Evolutionary conservation across 306 rosid species (phyloP).

Genomic region (Trifolium pratense): DNA sequence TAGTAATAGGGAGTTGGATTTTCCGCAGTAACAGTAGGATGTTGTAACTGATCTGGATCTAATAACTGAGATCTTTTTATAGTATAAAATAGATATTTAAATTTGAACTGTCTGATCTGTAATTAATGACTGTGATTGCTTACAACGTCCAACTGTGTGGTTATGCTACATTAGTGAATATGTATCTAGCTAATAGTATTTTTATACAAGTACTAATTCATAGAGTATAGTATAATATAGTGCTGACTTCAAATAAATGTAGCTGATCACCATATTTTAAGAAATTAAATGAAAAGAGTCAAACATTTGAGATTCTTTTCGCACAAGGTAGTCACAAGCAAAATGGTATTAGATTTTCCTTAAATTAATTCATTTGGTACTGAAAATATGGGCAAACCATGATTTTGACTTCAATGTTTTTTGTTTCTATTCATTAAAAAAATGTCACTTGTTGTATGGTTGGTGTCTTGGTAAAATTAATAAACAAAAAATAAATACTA

Average conservation of each 20-base stretch:
- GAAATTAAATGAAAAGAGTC: conserved; percentile 7
- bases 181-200: no score
- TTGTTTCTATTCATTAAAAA: conserved; percentile 15
- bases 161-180: no score
- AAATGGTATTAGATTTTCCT: conserved; percentile 16
- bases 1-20: no score
- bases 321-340: neutral
- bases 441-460: neutral
- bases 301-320: conserved; percentile 32
- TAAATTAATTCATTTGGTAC: conserved; percentile 25
- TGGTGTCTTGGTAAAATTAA: neutral
- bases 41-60: no score
- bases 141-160: no score
- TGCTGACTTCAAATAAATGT: neutral
- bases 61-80: no score
- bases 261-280: neutral
- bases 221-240: no score
- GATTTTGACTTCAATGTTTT: conserved; percentile 31
- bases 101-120: no score
- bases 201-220: neutral
- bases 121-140: no score
- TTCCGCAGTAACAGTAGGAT: no score
- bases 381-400: conserved; percentile 23
- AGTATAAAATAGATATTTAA: no score
- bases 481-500: neutral